phyloP scores from a whole-genome alignment of 208 protist genomes.

The Crithidia sp. region DNA sequence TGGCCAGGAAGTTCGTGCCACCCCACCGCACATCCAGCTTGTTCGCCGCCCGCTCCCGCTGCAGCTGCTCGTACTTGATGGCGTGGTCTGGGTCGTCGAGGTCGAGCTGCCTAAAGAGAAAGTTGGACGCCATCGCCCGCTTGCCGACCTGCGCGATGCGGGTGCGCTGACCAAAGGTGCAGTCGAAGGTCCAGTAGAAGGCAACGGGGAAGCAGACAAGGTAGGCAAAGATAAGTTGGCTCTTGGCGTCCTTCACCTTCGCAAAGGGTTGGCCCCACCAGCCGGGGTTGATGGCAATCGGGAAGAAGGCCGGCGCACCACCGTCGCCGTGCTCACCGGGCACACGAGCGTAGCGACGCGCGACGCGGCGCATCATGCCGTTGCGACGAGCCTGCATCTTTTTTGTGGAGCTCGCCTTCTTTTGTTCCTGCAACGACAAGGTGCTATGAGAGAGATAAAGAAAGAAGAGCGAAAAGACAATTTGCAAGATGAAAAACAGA shows the following conservation, averaged over 20 bases:
- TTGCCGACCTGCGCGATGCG: conserved; percentile 79
- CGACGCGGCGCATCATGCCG: conserved; percentile 85
- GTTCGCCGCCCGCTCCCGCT: conserved; percentile 83
- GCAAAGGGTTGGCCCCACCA: conserved; percentile 90
- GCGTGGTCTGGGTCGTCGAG: conserved; percentile 89
- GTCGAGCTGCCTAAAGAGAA: conserved; percentile 83
- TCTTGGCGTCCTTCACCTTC: conserved; percentile 84
- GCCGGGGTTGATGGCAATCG: conserved; percentile 86
- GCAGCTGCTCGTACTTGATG: conserved; percentile 88
- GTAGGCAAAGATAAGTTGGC: conserved; percentile 74
- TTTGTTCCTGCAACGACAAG: no score
- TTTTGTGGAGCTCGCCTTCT: neutral
- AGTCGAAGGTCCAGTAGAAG: conserved; percentile 83
- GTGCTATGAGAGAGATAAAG: conserved; percentile 2
- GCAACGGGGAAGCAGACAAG: conserved; percentile 70
- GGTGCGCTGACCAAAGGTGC: conserved; percentile 73
- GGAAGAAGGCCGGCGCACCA: conserved; percentile 83
- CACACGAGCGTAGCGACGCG: conserved; percentile 84
- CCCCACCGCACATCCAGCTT: conserved; percentile 89
- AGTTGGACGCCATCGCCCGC: conserved; percentile 78
- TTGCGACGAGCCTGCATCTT: conserved; percentile 84
- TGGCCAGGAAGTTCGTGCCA: conserved; percentile 88
- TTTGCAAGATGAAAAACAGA: neutral
- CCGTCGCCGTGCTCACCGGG: conserved; percentile 87
- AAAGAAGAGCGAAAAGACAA: conserved; percentile 16